These are phyloP conservation scores for Penicillium subrubescens DNA, from an alignment of 495 filamentous ascomycete genomes.

Conservation along the genomic window DNA sequence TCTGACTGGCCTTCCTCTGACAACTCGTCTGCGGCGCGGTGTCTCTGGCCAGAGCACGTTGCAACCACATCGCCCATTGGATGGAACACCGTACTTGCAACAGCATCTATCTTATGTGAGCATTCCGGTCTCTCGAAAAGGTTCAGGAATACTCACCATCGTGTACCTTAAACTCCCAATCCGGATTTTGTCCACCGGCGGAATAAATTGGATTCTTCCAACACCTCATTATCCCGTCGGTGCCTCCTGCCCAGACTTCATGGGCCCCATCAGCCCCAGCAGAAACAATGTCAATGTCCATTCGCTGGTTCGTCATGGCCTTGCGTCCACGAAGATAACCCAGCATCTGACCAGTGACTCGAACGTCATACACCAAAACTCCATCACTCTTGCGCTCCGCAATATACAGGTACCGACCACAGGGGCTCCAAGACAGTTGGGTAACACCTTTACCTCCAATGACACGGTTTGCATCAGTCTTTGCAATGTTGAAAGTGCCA, in stretches of 20 bases:
- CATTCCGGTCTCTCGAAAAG: neutral
- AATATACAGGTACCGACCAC: constrained; percentile 84
- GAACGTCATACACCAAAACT: constrained; percentile 80
- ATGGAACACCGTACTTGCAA: constrained; percentile 68
- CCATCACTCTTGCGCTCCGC: constrained; percentile 79
- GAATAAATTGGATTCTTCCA: constrained; percentile 67
- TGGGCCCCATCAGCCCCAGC: constrained; percentile 52
- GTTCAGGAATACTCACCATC: constrained; percentile 37
- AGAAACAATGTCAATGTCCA: constrained; percentile 69
- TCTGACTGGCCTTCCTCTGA: constrained; percentile 11
- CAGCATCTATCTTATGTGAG: constrained; percentile 47
- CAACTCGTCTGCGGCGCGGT: constrained; percentile 11
- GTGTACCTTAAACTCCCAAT: constrained; percentile 63
- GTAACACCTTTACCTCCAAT: constrained; percentile 71
- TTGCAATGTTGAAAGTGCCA: constrained; percentile 61
- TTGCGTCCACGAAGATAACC: constrained; percentile 70
- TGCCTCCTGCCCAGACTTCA: constrained; percentile 84
- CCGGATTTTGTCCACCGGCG: constrained; percentile 55
- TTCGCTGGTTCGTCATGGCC: constrained; percentile 73
- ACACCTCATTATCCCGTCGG: constrained; percentile 73
- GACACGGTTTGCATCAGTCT: constrained; percentile 39
- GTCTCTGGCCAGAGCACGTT: constrained; percentile 71
- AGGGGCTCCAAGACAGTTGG: constrained; percentile 77
- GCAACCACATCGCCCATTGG: constrained; percentile 66
- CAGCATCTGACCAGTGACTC: constrained; percentile 68